A percentile compares a stretch with the other conserved stretches of the same genome.
Conservation (phyloP, 768 basidiomycete species). For the Inosperma sp. region DNA sequence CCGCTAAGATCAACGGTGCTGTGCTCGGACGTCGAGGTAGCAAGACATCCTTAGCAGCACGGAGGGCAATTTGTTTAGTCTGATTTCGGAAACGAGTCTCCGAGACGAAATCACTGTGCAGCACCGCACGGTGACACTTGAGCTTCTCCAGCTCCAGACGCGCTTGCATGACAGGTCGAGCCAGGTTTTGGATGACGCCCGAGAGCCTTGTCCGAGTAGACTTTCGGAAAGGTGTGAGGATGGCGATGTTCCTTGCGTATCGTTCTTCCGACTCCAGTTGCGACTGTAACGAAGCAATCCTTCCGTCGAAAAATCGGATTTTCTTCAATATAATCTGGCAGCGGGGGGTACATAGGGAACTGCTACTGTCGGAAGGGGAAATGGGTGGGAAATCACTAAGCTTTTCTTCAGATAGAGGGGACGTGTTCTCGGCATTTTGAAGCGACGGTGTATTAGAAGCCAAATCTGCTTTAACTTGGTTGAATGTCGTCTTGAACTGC, state of each 20-base stretch:
- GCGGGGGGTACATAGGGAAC: slow-evolving; percentile 44
- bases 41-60: slow-evolving; percentile 65
- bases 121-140: slow-evolving; percentile 69
- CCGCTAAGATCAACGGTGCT: neutral
- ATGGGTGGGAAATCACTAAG: slow-evolving; percentile 13
- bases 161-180: slow-evolving; percentile 59
- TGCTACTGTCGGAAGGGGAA: slow-evolving; percentile 24
- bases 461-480: slow-evolving; percentile 81
- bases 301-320: slow-evolving; percentile 59
- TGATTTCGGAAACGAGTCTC: slow-evolving; percentile 64
- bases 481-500: slow-evolving; percentile 78
- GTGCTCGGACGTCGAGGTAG: slow-evolving; percentile 37
- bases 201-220: slow-evolving; percentile 76
- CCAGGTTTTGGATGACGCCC: slow-evolving; percentile 52
- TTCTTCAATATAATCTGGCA: slow-evolving; percentile 54
- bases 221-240: slow-evolving; percentile 84
- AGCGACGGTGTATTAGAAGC: slow-evolving; percentile 41
- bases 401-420: slow-evolving; percentile 10
- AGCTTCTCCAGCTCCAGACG: slow-evolving; percentile 72
- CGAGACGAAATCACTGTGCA: slow-evolving; percentile 68
- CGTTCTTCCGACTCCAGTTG: slow-evolving; percentile 68
- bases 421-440: slow-evolving; percentile 15
- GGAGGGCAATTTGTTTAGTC: slow-evolving; percentile 66
- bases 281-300: slow-evolving; percentile 47
- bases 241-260: slow-evolving; percentile 73